Percentiles rank a stretch among this genome's conserved stretches.
Evolutionary conservation across 2,329 filamentous ascomycete species (phyloP).

Genomic region (Neonectria magnoliae): DNA sequence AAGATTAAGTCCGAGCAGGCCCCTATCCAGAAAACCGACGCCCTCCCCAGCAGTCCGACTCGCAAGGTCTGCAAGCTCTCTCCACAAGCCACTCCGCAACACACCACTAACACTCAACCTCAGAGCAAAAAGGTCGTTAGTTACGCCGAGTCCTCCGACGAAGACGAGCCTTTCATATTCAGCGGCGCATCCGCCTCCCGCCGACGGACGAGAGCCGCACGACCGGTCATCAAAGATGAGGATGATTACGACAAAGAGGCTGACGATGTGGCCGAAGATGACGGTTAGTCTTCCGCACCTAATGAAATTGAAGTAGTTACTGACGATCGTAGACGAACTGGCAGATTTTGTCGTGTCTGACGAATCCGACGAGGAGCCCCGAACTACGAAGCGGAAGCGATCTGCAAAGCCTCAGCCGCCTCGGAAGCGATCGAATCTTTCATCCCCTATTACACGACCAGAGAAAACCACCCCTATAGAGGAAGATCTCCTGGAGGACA

Average conservation of each 20-base stretch:
- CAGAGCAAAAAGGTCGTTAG: conserved; percentile 70
- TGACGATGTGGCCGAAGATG: conserved; percentile 67
- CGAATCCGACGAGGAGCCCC: conserved; percentile 75
- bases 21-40: conserved; percentile 39
- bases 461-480: conserved; percentile 36
- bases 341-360: conserved; percentile 90
- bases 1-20: conserved; percentile 53
- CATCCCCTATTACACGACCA: conserved; percentile 47
- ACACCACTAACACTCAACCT: not conserved
- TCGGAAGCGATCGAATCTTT: conserved; percentile 71
- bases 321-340: conserved; percentile 68
- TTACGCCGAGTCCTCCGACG: conserved; percentile 87
- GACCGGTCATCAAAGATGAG: conserved; percentile 71
- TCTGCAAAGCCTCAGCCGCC: conserved; percentile 60
- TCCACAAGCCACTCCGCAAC: too few relatives aligned
- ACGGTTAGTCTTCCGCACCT: conserved; percentile 55
- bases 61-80: conserved; percentile 70
- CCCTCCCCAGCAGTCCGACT: conserved; percentile 72
- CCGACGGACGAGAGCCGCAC: conserved; percentile 55
- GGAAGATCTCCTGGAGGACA: conserved; percentile 60
- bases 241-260: conserved; percentile 78
- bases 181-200: conserved; percentile 52
- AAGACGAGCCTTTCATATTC: conserved; percentile 75
- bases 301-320: not conserved
- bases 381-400: conserved; percentile 81